Percentiles rank a stretch among this genome's conserved stretches.
These are phyloP conservation scores for Metarhizium sp. DNA, from an alignment of 2,329 filamentous ascomycete genomes.

Conservation along the genomic window DNA sequence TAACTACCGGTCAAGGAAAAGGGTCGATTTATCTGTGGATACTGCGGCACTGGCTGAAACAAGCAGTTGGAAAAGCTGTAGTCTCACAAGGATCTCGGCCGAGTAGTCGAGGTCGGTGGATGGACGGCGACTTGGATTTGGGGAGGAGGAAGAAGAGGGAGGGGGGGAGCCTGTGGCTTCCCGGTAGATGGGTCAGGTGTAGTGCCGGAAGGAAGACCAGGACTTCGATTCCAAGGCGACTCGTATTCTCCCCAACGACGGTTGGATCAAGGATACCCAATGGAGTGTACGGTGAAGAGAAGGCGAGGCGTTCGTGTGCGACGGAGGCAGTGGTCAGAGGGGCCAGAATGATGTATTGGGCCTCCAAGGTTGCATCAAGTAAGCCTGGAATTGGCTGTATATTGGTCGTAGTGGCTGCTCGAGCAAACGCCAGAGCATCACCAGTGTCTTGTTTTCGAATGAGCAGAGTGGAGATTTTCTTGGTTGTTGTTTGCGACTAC, in stretches of 20 bases:
- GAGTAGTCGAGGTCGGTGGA: background rate
- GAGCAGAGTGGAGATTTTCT: constrained; percentile 4
- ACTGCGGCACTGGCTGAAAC: constrained; percentile 1
- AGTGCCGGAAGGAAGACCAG: constrained; percentile 8
- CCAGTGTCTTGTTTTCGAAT: background rate
- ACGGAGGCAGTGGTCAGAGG: constrained; percentile 12
- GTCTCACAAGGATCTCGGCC: background rate
- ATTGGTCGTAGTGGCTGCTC: constrained; percentile 3
- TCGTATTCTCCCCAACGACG: constrained; percentile 21
- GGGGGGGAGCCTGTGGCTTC: constrained; percentile 10
- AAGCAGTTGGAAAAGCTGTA: background rate
- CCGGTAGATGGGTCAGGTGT: constrained; percentile 14
- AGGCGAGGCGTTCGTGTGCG: constrained; percentile 13
- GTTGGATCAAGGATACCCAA: constrained; percentile 13
- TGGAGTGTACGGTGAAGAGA: constrained; percentile 12
- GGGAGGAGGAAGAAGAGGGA: background rate
- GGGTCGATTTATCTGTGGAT: background rate
- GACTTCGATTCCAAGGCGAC: constrained; percentile 7
- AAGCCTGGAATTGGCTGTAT: background rate
- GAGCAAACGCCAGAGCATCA: background rate
- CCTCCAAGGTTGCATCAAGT: constrained; percentile 4
- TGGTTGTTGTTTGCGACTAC: constrained; percentile 2
- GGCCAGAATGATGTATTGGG: constrained; percentile 5
- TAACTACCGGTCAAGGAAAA: constrained; percentile 1
- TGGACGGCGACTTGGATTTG: background rate